Evolutionary conservation across 257 asterid species (phyloP).

Genomic region (Ilex asprella): DNA sequence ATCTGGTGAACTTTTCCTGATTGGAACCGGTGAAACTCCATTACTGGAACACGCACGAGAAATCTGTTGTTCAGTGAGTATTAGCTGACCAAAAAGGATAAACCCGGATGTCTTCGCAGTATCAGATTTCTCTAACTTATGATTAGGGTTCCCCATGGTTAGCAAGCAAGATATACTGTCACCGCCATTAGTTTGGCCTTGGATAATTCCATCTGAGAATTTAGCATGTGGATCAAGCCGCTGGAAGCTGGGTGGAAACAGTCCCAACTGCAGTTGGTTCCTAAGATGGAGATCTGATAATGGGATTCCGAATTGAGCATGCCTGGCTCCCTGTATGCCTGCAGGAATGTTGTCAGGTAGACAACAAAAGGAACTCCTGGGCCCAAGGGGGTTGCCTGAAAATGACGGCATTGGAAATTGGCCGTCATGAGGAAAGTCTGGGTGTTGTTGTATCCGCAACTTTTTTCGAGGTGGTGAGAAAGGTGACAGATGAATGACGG

Average conservation of each 20-base stretch:
- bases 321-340: conserved; percentile 99
- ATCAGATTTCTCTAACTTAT: conserved; percentile 33
- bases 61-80: conserved; percentile 96
- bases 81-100: conserved; percentile 86
- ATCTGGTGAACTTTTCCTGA: conserved; percentile 17
- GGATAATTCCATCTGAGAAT: conserved; percentile 27
- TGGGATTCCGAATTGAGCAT: conserved; percentile 83
- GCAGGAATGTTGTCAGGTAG: conserved; percentile 67
- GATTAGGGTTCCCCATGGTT: conserved; percentile 57
- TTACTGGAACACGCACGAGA: conserved; percentile 34
- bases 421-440: conserved; percentile 8
- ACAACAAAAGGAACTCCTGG: conserved; percentile 48
- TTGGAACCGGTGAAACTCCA: conserved; percentile 18
- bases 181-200: conserved; percentile 25
- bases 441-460: conserved; percentile 11
- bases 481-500: conserved; percentile 19
- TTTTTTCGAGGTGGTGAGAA: conserved; percentile 26
- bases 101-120: conserved; percentile 50
- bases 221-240: conserved; percentile 39
- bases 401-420: conserved; percentile 21
- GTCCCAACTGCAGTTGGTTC: conserved; percentile 74
- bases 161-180: conserved; percentile 69
- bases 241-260: conserved; percentile 40
- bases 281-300: conserved; percentile 64
- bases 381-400: conserved; percentile 24